Percentiles rank a stretch among this genome's conserved stretches.
These are phyloP conservation scores for Delonix regia DNA, from an alignment of 306 rosid genomes.

Conservation along the genomic window DNA sequence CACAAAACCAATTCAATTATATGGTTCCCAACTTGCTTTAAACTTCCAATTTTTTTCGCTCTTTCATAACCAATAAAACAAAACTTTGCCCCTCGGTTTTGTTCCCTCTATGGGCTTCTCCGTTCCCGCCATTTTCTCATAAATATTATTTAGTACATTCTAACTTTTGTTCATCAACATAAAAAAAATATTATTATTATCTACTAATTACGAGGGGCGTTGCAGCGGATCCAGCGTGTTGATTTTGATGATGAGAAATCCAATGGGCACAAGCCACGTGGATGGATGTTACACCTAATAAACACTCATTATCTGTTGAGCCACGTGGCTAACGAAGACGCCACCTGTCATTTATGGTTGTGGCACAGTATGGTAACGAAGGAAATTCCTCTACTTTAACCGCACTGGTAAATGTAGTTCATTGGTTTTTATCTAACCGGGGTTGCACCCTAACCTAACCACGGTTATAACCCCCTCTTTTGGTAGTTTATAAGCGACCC, in stretches of 20 bases:
- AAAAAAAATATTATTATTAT: too few relatives aligned
- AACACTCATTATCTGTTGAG: conserved; percentile 10
- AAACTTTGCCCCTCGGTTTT: conserved; percentile 31
- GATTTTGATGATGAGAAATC: not conserved
- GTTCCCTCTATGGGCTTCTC: not conserved
- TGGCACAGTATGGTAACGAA: conserved; percentile 11
- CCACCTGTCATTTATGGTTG: conserved; percentile 18
- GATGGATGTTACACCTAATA: not conserved
- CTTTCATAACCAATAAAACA: conserved; percentile 12
- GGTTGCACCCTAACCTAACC: conserved; percentile 47
- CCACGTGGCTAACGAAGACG: conserved; percentile 36
- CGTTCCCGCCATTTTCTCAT: not conserved
- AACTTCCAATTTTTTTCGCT: conserved; percentile 21
- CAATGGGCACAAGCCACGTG: not conserved
- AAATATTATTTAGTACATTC: not conserved
- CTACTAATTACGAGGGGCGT: conserved; percentile 35
- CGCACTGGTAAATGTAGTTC: conserved; percentile 36
- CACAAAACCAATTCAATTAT: conserved; percentile 25
- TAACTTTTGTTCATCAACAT: conserved; percentile 19
- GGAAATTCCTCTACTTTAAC: conserved; percentile 42
- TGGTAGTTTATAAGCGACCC: conserved; percentile 55
- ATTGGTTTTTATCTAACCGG: conserved; percentile 24
- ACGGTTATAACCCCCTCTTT: conserved; percentile 37
- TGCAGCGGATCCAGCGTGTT: conserved; percentile 1
- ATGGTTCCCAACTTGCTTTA: conserved; percentile 29